Conservation (phyloP, 2,329 filamentous ascomycete species). For the Diaporthe ampelina region DNA sequence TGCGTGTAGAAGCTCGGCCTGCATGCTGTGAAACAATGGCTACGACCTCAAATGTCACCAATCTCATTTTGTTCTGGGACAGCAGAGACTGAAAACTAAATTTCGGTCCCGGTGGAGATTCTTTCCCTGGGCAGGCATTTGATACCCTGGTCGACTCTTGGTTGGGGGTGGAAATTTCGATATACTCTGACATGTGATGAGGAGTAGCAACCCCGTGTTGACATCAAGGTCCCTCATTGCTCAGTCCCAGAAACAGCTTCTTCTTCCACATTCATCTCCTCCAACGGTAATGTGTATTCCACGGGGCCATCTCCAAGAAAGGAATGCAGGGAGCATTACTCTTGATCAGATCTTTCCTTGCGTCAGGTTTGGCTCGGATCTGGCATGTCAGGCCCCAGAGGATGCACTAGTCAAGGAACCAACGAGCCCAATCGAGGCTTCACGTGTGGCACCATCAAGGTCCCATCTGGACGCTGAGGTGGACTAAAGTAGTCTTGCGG, state of each 20-base stretch:
- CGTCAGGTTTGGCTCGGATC: conserved; percentile 20
- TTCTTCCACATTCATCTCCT: not conserved
- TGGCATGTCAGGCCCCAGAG: conserved; percentile 11
- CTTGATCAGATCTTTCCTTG: conserved; percentile 15
- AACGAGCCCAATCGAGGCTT: not conserved
- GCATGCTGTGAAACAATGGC: conserved; percentile 28
- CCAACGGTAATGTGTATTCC: too few relatives aligned
- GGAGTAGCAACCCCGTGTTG: conserved; percentile 2
- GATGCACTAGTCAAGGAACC: not conserved
- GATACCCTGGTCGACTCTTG: not conserved
- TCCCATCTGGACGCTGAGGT: not conserved
- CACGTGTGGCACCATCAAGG: conserved; percentile 19
- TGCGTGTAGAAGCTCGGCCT: conserved; percentile 4
- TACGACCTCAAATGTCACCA: conserved; percentile 7
- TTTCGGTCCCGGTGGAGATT: not conserved
- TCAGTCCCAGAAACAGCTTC: not conserved
- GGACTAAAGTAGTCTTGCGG: not conserved
- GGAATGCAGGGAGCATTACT: not conserved
- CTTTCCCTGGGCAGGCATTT: not conserved
- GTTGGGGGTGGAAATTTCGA: not conserved
- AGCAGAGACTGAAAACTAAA: not conserved
- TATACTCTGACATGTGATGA: conserved; percentile 12
- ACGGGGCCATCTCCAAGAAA: not conserved
- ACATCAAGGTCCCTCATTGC: not conserved
- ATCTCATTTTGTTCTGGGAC: not conserved